Evolutionary conservation across 495 filamentous ascomycete species (phyloP), one percentile per base, ranked within the genome.

Genomic region (Lasiosphaeriaceae sp.): DNA sequence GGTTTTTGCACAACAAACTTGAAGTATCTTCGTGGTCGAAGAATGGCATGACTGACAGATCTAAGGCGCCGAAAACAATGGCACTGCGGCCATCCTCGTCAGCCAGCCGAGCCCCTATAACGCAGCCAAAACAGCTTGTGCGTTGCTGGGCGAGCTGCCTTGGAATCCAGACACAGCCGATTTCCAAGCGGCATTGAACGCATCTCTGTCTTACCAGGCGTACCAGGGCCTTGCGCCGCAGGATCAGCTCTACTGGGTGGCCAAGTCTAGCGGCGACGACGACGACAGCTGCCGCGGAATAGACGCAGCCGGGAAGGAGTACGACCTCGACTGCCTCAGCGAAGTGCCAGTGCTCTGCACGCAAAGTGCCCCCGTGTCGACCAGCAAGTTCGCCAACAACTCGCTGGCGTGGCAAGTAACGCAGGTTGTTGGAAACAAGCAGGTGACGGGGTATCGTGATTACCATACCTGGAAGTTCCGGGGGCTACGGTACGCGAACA

Each of bases 401-500:
- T 61, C 61, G 2, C 11, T 47, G n/a, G n/a, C 52, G 11, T 74
- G 69, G 66, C 73, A 71, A 43, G 59, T 71, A 1, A 55, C 62
- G 17, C 65, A 67, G 14, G 54, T 55, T 20, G 60, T 66, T n/a
- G 60, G 62, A 14, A 62, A 64, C 56, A 65, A 65, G 49, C 59
- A 61, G 20, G 55, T 76, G 9, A 69, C 68, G 11, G 73, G 74
- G 1, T 72, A 70, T 59, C 63, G 74, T 17, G 72, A 75, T 52
- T 65, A 66, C 50, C 67, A 69, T 52, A 66, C 64, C 6, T 75
- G 68, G 57, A 71, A 69, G 21, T 78, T 77, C 63, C 58, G 70
- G 5, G 75, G 75, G 14, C 50, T 78, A 29, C 67, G 74, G 34
- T 78, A 66, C 58, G 74, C 75, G 12, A 50, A 64, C n/a, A 55